Evolutionary conservation across 83 land plant species (phyloP).

Genomic region (Isoetes engelmannii): DNA sequence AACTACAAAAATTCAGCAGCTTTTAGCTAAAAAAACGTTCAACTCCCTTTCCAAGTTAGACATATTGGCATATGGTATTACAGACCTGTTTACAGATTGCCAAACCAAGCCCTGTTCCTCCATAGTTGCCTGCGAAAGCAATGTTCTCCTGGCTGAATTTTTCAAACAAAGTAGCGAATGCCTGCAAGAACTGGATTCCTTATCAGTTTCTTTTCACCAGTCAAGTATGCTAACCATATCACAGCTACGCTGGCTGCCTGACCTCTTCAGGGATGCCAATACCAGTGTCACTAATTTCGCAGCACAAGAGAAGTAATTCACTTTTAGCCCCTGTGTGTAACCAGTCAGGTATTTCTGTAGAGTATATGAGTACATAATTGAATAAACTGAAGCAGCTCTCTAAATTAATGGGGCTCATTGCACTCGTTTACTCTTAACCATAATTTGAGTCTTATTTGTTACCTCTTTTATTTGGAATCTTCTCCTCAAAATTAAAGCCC

Average conservation of each 20-base stretch:
- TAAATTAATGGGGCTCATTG: too few species aligned
- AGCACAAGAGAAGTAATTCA: too few species aligned
- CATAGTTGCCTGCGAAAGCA: conserved; percentile 17
- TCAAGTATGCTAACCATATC: too few species aligned
- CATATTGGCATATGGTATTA: not conserved
- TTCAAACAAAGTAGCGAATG: conserved; percentile 22
- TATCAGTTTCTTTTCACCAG: too few species aligned
- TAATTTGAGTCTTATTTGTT: too few species aligned
- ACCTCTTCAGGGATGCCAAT: conserved; percentile 29
- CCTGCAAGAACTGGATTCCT: conserved; percentile 17
- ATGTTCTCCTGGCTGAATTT: conserved; percentile 17
- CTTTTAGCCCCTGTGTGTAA: too few species aligned
- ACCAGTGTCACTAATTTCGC: conserved; percentile 27
- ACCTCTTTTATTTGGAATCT: not conserved
- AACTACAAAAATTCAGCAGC: too few species aligned
- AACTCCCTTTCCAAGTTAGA: not conserved
- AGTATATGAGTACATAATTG: not conserved
- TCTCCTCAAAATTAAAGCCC: not conserved
- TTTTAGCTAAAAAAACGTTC: too few species aligned
- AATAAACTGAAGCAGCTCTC: too few species aligned
- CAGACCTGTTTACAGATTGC: conserved; percentile 32
- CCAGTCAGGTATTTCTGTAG: too few species aligned
- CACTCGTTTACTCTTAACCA: too few species aligned
- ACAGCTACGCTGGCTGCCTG: too few species aligned
- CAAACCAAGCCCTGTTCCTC: conserved; percentile 32